Conservation (phyloP, 2,329 filamentous ascomycete genomes). For the Laburnicola sp. region DNA sequence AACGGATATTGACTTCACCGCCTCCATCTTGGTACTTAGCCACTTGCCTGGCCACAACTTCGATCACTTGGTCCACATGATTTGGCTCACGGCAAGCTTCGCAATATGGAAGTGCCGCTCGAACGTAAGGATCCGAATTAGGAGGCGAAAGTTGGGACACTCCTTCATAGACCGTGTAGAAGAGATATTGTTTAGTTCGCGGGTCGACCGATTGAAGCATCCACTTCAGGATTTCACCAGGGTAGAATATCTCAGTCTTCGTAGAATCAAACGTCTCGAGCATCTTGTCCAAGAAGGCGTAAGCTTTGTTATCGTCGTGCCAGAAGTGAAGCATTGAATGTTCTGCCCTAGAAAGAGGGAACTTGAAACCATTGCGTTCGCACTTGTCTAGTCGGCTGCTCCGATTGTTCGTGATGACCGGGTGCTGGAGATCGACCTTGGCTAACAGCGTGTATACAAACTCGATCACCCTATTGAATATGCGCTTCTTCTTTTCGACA, state of each 20-base stretch:
- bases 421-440: constrained; percentile 30
- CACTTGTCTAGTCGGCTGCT: constrained; percentile 21
- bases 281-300: constrained; percentile 41
- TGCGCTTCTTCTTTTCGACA: constrained; percentile 35
- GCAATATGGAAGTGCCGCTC: constrained; percentile 38
- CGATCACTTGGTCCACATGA: constrained; percentile 25
- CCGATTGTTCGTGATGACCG: constrained; percentile 8
- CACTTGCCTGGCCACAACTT: constrained; percentile 22
- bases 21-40: constrained; percentile 23
- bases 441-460: constrained; percentile 34
- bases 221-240: constrained; percentile 39
- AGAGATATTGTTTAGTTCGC: constrained; percentile 20
- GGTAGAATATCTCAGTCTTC: constrained; percentile 37
- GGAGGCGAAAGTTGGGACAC: constrained; percentile 27
- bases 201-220: constrained; percentile 30
- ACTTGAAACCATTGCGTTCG: constrained; percentile 27
- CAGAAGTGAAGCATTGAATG: constrained; percentile 26
- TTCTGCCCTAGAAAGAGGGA: constrained; percentile 34
- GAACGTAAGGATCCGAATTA: constrained; percentile 37
- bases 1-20: constrained; percentile 31
- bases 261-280: constrained; percentile 38
- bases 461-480: constrained; percentile 38
- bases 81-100: constrained; percentile 21
- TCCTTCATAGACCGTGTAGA: constrained; percentile 36
- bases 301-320: constrained; percentile 34